Percentiles rank a stretch among this genome's conserved stretches.
Evolutionary conservation across 2,329 filamentous ascomycete genomes (phyloP).

Genomic region (Claviceps sp.): DNA sequence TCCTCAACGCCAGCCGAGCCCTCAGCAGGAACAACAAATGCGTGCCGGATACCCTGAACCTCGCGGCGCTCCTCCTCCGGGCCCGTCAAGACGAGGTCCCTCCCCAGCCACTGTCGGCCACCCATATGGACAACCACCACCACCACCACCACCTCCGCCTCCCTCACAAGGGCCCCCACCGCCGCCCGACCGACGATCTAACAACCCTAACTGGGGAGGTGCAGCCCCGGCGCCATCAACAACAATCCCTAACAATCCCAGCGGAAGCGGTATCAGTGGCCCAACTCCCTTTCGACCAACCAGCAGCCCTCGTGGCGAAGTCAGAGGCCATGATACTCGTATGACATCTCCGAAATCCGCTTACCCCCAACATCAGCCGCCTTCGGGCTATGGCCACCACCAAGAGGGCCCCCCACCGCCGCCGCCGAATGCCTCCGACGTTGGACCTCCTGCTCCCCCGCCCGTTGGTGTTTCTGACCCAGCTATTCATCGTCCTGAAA

Average conservation of each 20-base stretch:
- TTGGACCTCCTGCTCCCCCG: conserved; percentile 28
- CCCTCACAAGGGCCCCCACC: conserved; percentile 31
- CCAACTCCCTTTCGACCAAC: conserved; percentile 60
- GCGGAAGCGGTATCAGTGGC: conserved; percentile 26
- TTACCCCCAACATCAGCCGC: conserved; percentile 62
- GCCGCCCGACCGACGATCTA: conserved; percentile 38
- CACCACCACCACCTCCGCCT: conserved; percentile 16
- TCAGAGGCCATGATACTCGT: conserved; percentile 69
- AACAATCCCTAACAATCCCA: conserved; percentile 24
- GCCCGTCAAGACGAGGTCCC: conserved; percentile 33
- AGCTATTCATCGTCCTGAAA: conserved; percentile 44
- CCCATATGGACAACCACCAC: conserved; percentile 29
- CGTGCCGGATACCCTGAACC: conserved; percentile 45
- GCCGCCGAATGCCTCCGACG: conserved; percentile 49
- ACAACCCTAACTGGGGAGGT: conserved; percentile 48
- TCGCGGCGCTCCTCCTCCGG: conserved; percentile 23
- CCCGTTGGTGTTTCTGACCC: conserved; percentile 46
- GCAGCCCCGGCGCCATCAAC: conserved; percentile 31
- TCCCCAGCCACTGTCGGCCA: conserved; percentile 27
- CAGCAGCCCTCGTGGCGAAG: conserved; percentile 71
- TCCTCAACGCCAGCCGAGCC: conserved; percentile 60
- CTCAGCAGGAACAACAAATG: conserved; percentile 52
- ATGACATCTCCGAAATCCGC: conserved; percentile 84
- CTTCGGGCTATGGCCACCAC: conserved; percentile 48
- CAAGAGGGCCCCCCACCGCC: conserved; percentile 35